Conservation (phyloP, 192 early-diverging fungal species). For the Backusella westeae region DNA sequence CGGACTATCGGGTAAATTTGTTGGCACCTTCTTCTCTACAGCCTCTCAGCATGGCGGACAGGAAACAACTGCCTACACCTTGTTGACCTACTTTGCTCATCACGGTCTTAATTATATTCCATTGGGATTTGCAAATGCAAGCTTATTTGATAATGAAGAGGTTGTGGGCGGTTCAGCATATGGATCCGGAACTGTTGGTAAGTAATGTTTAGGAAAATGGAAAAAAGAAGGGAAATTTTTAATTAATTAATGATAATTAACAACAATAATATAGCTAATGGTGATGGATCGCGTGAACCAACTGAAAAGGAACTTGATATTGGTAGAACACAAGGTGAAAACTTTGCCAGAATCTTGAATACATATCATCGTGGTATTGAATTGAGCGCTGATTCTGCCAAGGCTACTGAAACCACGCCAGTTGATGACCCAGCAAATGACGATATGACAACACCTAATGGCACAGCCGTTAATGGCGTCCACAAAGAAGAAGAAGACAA, state of each 20-base stretch:
- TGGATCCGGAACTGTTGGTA: conserved; percentile 28
- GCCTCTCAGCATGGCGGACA: conserved; percentile 75
- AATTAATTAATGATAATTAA: background rate
- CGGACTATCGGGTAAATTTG: conserved; percentile 68
- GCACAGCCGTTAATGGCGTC: background rate
- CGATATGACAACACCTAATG: background rate
- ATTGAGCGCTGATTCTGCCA: too few relatives aligned
- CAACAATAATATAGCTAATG: conserved; percentile 31
- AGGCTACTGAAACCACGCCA: background rate
- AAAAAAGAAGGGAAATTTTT: background rate
- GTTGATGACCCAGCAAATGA: background rate
- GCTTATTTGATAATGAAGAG: conserved; percentile 46
- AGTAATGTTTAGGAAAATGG: background rate
- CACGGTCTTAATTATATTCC: conserved; percentile 80
- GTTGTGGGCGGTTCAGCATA: conserved; percentile 23
- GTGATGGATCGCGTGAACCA: conserved; percentile 67
- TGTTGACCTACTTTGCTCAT: conserved; percentile 66
- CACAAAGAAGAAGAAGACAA: background rate
- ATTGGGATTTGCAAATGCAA: conserved; percentile 49
- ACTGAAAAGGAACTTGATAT: conserved; percentile 63
- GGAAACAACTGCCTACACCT: conserved; percentile 66
- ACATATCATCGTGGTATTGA: conserved; percentile 13
- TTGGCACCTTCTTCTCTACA: conserved; percentile 74
- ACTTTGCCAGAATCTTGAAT: conserved; percentile 49
- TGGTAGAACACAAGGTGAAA: conserved; percentile 57